A percentile compares a stretch with the other conserved stretches of the same genome.
These are phyloP conservation scores for Phytophthora rubi DNA, from an alignment of 352 stramenopile genomes.

Conservation along the genomic window DNA sequence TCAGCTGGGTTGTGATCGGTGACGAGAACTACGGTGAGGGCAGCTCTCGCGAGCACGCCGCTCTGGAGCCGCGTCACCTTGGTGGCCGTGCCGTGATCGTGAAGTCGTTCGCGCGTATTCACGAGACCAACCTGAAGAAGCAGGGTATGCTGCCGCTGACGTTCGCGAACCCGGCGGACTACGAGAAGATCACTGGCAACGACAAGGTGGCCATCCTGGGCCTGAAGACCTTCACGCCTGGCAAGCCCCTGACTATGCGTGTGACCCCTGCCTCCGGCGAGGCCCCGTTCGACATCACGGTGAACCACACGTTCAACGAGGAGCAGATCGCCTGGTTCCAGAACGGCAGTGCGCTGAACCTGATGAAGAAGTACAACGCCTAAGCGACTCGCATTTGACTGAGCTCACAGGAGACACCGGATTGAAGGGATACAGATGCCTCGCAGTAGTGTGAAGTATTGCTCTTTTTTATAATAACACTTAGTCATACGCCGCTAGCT, in stretches of 20 bases:
- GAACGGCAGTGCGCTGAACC: constrained; percentile 93
- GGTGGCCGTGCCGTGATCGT: constrained; percentile 91
- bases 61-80: constrained; percentile 92
- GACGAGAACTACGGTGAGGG: constrained; percentile 96
- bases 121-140: constrained; percentile 97
- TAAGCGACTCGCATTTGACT: constrained; percentile 38
- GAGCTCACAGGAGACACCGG: constrained; percentile 36
- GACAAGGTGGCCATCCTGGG: constrained; percentile 93
- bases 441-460: constrained; percentile 49
- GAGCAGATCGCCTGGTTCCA: constrained; percentile 97
- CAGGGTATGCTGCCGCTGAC: constrained; percentile 94
- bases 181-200: constrained; percentile 92
- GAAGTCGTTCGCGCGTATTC: constrained; percentile 95
- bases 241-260: constrained; percentile 87
- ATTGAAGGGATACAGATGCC: constrained; percentile 44
- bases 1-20: constrained; percentile 93
- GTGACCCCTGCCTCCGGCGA: constrained; percentile 73
- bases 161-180: constrained; percentile 93
- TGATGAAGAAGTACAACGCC: constrained; percentile 94
- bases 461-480: constrained; percentile 54
- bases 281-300: constrained; percentile 85
- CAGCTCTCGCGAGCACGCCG: constrained; percentile 92
- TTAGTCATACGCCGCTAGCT: constrained; percentile 30
- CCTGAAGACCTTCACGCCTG: constrained; percentile 83
- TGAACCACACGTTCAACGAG: constrained; percentile 96